Percentiles rank a stretch among this genome's conserved stretches.
phyloP scores from a whole-genome alignment of 306 rosid species.

The Arachis stenosperma region DNA sequence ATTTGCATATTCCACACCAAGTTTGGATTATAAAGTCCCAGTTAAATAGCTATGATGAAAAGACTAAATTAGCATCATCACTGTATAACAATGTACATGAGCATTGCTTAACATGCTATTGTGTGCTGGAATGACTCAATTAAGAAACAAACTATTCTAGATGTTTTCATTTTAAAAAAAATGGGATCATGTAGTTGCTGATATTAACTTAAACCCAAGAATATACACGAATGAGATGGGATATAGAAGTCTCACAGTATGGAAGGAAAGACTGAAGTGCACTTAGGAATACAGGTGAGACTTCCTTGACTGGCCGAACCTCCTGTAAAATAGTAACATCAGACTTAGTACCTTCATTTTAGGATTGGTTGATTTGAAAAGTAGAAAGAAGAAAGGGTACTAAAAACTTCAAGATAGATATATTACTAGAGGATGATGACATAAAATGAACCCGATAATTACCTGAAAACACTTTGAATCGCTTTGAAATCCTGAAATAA shows the following conservation, averaged over 20 bases:
- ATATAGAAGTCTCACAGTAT: conserved; percentile 68
- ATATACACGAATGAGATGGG: conserved; percentile 19
- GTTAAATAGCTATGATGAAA: conserved; percentile 19
- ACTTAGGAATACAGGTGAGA: conserved; percentile 79
- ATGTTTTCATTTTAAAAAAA: conserved; percentile 19
- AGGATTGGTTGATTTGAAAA: conserved; percentile 17
- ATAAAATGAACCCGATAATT: conserved; percentile 26
- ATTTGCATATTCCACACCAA: neutral
- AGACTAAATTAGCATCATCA: conserved; percentile 4
- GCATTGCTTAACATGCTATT: neutral
- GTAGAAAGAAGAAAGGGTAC: conserved; percentile 6
- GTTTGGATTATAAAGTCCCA: neutral
- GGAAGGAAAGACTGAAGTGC: conserved; percentile 92
- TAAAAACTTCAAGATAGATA: conserved; percentile 10
- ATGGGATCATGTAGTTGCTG: neutral
- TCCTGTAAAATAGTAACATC: conserved; percentile 59
- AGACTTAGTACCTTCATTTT: conserved; percentile 17
- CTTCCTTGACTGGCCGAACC: conserved; percentile 90
- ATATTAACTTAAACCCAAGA: conserved; percentile 13
- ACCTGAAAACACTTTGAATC: conserved; percentile 93
- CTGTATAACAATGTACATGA: conserved; percentile 18
- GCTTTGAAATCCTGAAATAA: conserved; percentile 88
- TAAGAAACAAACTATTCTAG: conserved; percentile 23
- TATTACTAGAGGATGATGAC: conserved; percentile 27
- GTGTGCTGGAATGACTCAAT: neutral